These are phyloP conservation scores for Camellia granthamiana DNA, from an alignment of 148 eudicot genomes.

Conservation along the genomic window DNA sequence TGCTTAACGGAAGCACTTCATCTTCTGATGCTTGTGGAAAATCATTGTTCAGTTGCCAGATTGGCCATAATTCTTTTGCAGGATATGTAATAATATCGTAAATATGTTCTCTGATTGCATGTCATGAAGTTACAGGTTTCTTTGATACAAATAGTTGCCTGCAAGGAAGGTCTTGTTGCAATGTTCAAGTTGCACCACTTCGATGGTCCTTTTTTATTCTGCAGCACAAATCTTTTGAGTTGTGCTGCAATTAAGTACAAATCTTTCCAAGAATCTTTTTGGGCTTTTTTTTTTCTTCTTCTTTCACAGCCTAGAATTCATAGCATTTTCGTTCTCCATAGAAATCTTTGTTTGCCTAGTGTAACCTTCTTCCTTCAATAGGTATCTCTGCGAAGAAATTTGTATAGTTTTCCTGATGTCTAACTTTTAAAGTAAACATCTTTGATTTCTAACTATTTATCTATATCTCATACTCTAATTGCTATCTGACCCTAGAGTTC, in stretches of 20 bases:
- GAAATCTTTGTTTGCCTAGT: neutral
- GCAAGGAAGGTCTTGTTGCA: neutral
- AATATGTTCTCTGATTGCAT: conserved; percentile 15
- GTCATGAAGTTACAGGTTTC: conserved; percentile 1
- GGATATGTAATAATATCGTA: conserved; percentile 23
- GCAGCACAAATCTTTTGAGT: too few relatives aligned
- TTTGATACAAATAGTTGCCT: conserved; percentile 1
- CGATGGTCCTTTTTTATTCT: neutral
- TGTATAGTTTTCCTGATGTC: too few relatives aligned
- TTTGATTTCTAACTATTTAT: neutral
- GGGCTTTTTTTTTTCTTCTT: neutral
- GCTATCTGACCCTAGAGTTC: neutral
- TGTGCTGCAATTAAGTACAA: neutral
- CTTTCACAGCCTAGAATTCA: neutral
- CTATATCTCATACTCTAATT: neutral
- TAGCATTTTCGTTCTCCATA: neutral
- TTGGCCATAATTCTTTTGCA: conserved; percentile 34
- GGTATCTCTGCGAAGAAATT: neutral
- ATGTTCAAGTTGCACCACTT: neutral
- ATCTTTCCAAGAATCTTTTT: conserved; percentile 1
- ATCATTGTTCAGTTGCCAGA: conserved; percentile 43
- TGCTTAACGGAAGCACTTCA: conserved; percentile 57
- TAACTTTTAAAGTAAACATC: too few relatives aligned
- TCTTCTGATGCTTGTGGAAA: conserved; percentile 56
- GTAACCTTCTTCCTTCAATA: neutral